phyloP scores from a whole-genome alignment of 2,329 filamentous ascomycete genomes.

The Fusarium sulawesiense region DNA sequence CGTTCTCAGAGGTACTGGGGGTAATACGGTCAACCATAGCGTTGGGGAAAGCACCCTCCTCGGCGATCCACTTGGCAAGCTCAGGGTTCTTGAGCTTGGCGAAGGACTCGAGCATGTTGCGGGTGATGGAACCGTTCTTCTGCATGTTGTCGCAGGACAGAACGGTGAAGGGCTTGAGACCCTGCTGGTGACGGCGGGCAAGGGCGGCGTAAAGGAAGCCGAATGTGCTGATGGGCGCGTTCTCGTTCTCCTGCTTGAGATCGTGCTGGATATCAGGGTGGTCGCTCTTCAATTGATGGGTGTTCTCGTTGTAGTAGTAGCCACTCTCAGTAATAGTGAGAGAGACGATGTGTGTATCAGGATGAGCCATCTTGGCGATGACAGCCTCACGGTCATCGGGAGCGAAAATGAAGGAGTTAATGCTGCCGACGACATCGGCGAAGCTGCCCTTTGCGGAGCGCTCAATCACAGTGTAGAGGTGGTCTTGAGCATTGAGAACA shows the following conservation, averaged over 20 bases:
- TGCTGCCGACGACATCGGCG: slow-evolving; percentile 62
- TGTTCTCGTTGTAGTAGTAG: slow-evolving; percentile 69
- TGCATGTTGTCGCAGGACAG: slow-evolving; percentile 69
- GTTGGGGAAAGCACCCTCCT: slow-evolving; percentile 64
- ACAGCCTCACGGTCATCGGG: slow-evolving; percentile 64
- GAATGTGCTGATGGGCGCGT: slow-evolving; percentile 60
- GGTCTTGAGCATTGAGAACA: slow-evolving; percentile 59
- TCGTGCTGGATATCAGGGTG: slow-evolving; percentile 63
- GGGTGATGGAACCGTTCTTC: slow-evolving; percentile 66
- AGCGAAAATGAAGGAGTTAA: slow-evolving; percentile 64
- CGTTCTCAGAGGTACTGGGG: slow-evolving; percentile 59
- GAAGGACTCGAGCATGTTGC: slow-evolving; percentile 63
- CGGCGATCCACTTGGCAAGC: slow-evolving; percentile 61
- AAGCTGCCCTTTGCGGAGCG: slow-evolving; percentile 63
- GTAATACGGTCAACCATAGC: slow-evolving; percentile 68
- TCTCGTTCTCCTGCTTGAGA: slow-evolving; percentile 58
- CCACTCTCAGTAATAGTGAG: slow-evolving; percentile 67
- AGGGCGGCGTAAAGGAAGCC: slow-evolving; percentile 65
- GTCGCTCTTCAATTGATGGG: slow-evolving; percentile 62
- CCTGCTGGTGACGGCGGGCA: slow-evolving; percentile 57
- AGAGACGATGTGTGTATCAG: slow-evolving; percentile 65
- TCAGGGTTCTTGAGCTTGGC: slow-evolving; percentile 59
- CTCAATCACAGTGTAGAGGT: slow-evolving; percentile 66
- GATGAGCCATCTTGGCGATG: slow-evolving; percentile 65
- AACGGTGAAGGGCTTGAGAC: slow-evolving; percentile 65